A percentile compares a stretch with the other conserved stretches of the same genome.
These are phyloP conservation scores for Metarhizium robertsii DNA, from an alignment of 2,329 filamentous ascomycete species.

Conservation along the genomic window DNA sequence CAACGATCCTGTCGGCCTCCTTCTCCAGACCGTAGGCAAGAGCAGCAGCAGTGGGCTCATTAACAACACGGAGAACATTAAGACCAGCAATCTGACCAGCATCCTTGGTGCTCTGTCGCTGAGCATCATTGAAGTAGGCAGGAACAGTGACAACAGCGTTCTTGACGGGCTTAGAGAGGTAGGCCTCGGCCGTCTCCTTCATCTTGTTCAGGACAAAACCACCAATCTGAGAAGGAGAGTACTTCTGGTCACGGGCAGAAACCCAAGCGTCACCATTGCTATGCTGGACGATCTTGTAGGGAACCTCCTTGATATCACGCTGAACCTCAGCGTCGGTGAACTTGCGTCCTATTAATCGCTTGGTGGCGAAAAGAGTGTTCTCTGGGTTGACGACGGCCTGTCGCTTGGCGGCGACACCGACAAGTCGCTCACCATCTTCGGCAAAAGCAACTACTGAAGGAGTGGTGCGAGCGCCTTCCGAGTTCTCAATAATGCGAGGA, in stretches of 20 bases:
- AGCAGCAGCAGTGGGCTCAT: conserved; percentile 93
- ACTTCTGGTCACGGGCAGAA: conserved; percentile 84
- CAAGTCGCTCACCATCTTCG: conserved; percentile 89
- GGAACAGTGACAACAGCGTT: conserved; percentile 96
- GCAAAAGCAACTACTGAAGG: conserved; percentile 91
- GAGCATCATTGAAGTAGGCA: conserved; percentile 97
- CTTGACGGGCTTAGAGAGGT: conserved; percentile 82
- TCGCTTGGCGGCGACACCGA: conserved; percentile 95
- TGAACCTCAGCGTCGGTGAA: conserved; percentile 91
- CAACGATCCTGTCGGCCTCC: conserved; percentile 79
- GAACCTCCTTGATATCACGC: conserved; percentile 93
- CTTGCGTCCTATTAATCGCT: conserved; percentile 97
- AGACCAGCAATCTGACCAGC: conserved; percentile 93
- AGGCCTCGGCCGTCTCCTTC: conserved; percentile 96
- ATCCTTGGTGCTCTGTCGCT: conserved; percentile 97
- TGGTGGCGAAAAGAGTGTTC: conserved; percentile 96
- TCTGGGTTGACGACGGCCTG: conserved; percentile 98
- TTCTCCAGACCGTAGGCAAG: conserved; percentile 96
- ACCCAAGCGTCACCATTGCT: conserved; percentile 95
- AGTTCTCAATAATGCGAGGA: conserved; percentile 95
- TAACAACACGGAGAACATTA: conserved; percentile 94
- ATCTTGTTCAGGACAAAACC: conserved; percentile 96
- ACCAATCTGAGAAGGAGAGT: conserved; percentile 97
- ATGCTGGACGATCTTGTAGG: conserved; percentile 98
- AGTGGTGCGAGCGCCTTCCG: conserved; percentile 60